Percentiles rank a stretch among this genome's conserved stretches.
These are phyloP conservation scores for Stramenopiles sp. DNA, from an alignment of 352 stramenopile genomes.

Conservation along the genomic window DNA sequence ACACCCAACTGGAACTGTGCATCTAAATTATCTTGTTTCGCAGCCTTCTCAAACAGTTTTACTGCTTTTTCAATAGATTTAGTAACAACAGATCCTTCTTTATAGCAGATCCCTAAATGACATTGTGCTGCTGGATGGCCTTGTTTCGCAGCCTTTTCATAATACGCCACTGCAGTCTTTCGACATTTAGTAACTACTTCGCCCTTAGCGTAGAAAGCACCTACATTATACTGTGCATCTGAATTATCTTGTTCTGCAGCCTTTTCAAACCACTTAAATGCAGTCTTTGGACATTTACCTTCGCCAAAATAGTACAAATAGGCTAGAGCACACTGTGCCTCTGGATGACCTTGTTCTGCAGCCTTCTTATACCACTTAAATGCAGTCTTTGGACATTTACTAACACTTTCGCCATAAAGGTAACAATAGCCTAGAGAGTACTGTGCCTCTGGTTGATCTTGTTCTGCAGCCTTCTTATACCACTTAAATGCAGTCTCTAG, in stretches of 20 bases:
- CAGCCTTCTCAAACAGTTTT: conserved; percentile 9
- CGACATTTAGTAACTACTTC: neutral
- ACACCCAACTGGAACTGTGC: conserved; percentile 10
- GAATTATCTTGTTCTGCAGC: neutral
- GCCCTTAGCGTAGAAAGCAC: neutral
- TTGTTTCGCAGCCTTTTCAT: conserved; percentile 7
- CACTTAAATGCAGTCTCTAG: conserved; percentile 9
- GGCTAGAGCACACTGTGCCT: neutral
- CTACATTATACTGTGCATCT: conserved; percentile 2
- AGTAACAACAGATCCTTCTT: conserved; percentile 10
- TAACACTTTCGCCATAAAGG: conserved; percentile 9
- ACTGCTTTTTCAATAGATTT: conserved; percentile 11
- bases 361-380: neutral
- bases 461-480: conserved; percentile 11
- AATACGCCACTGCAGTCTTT: neutral
- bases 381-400: neutral
- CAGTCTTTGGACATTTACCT: conserved; percentile 6
- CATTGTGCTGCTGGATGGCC: conserved; percentile 2
- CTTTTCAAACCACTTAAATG: conserved; percentile 1
- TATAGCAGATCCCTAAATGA: conserved; percentile 5
- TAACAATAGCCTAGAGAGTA: conserved; percentile 9
- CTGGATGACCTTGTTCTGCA: neutral
- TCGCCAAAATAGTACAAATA: conserved; percentile 2
- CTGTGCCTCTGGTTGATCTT: conserved; percentile 8
- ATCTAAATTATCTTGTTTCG: conserved; percentile 8